phyloP scores from a whole-genome alignment of 495 filamentous ascomycete genomes.

The Platismatia glauca region DNA sequence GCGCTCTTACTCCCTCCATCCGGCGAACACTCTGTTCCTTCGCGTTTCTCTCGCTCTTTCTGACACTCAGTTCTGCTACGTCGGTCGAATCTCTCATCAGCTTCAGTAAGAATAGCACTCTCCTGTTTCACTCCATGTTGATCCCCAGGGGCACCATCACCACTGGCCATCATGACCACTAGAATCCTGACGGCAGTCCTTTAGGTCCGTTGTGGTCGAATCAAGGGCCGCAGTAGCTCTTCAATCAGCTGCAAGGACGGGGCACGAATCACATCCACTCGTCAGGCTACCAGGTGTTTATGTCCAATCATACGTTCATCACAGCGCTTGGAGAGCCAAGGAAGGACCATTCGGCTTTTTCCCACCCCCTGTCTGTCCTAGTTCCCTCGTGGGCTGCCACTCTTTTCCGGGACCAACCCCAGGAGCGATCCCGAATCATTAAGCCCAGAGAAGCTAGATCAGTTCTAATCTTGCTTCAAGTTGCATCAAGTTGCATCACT shows the following conservation, averaged over 20 bases:
- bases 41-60: not conserved
- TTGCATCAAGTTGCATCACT: constrained; percentile 16
- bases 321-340: constrained; percentile 21
- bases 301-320: constrained; percentile 8
- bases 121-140: not conserved
- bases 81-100: not conserved
- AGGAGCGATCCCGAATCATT: not conserved
- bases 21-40: not conserved
- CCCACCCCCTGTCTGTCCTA: constrained; percentile 4
- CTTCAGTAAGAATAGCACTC: not conserved
- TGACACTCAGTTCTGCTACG: not conserved
- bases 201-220: constrained; percentile 21
- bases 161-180: not conserved
- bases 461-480: constrained; percentile 20
- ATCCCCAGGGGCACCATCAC: not conserved
- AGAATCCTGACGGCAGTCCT: constrained; percentile 20
- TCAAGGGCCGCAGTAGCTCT: constrained; percentile 15
- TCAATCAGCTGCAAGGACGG: constrained; percentile 26
- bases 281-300: constrained; percentile 10
- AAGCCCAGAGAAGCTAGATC: not conserved
- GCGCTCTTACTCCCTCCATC: not conserved
- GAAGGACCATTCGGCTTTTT: constrained; percentile 9
- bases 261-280: constrained; percentile 22
- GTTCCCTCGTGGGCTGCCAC: constrained; percentile 19
- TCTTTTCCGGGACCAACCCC: constrained; percentile 17